Conservation (phyloP, 1,284 basidiomycete species). For the Cutaneotrichosporon dermatis region DNA sequence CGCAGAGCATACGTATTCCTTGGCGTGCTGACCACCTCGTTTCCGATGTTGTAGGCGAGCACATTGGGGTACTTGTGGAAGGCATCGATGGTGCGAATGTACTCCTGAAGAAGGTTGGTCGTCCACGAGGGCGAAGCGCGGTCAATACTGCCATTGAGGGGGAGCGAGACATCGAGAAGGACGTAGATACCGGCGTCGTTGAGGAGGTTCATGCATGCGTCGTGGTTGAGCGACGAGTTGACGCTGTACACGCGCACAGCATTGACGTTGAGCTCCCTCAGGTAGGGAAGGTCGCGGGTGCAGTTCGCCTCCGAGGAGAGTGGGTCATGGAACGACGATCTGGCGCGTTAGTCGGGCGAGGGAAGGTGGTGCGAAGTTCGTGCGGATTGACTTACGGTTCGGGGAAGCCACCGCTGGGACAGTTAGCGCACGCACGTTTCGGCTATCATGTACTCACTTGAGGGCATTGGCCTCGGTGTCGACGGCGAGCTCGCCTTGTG, state of each 20-base stretch:
- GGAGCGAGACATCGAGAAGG: slow-evolving; percentile 80
- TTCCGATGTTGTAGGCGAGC: slow-evolving; percentile 76
- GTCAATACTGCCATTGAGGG: slow-evolving; percentile 80
- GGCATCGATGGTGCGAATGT: slow-evolving; percentile 68
- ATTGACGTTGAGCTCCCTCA: slow-evolving; percentile 56
- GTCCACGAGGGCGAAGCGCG: slow-evolving; percentile 72
- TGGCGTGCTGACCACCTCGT: slow-evolving; percentile 68
- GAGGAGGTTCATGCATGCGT: slow-evolving; percentile 74
- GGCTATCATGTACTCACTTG: slow-evolving; percentile 34
- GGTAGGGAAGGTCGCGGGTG: slow-evolving; percentile 69
- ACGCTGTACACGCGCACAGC: slow-evolving; percentile 80
- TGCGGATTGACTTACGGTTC: slow-evolving; percentile 53
- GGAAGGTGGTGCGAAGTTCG: slow-evolving; percentile 38
- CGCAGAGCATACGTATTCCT: slow-evolving; percentile 62
- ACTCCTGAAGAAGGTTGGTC: slow-evolving; percentile 73
- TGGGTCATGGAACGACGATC: slow-evolving; percentile 58
- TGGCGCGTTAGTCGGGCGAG: background rate
- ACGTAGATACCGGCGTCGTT: slow-evolving; percentile 79
- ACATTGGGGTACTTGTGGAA: slow-evolving; percentile 81
- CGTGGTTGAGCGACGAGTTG: slow-evolving; percentile 74
- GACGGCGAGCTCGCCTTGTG: slow-evolving; percentile 60
- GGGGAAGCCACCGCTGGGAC: slow-evolving; percentile 57
- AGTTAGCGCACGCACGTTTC: background rate
- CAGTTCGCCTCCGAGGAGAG: slow-evolving; percentile 66
- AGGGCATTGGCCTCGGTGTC: slow-evolving; percentile 54